A percentile compares a stretch with the other conserved stretches of the same genome.
Evolutionary conservation across 2,329 filamentous ascomycete genomes (phyloP).

Genomic region (Xenoacremonium recifei): DNA sequence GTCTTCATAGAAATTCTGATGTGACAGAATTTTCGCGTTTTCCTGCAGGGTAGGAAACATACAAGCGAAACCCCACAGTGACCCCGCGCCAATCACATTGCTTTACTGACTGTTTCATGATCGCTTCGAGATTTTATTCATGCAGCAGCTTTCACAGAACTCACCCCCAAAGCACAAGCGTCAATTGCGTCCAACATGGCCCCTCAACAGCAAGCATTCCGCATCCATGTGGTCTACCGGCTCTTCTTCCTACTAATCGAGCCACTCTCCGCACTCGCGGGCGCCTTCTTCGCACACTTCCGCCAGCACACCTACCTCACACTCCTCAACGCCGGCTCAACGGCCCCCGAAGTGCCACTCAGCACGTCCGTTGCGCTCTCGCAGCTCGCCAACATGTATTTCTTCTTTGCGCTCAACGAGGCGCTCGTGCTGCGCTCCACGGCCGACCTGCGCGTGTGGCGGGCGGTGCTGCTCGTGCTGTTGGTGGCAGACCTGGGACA

Average conservation of each 20-base stretch:
- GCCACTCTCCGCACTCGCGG: conserved; percentile 51
- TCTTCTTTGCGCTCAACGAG: conserved; percentile 76
- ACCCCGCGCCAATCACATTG: too few species aligned
- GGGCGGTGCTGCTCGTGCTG: conserved; percentile 62
- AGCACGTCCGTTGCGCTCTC: conserved; percentile 66
- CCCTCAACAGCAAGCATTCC: conserved; percentile 33
- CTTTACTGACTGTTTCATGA: too few species aligned
- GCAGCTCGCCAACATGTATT: conserved; percentile 76
- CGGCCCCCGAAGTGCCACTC: conserved; percentile 45
- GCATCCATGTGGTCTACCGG: conserved; percentile 61
- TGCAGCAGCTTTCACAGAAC: too few species aligned
- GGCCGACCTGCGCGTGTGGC: conserved; percentile 68
- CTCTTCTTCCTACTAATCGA: conserved; percentile 77
- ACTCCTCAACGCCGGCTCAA: conserved; percentile 58
- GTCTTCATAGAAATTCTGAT: too few species aligned
- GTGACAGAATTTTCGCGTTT: too few species aligned
- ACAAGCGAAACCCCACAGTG: too few species aligned
- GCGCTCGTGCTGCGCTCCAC: conserved; percentile 71
- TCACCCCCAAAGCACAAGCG: too few species aligned
- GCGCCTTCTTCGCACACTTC: conserved; percentile 52
- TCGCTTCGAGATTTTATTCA: too few species aligned
- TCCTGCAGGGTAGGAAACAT: too few species aligned
- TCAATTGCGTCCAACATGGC: conserved; percentile 25
- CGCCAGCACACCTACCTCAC: conserved; percentile 57
- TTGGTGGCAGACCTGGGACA: conserved; percentile 77